Evolutionary conservation across 192 early-diverging fungal species (phyloP).

Genomic region (Rhizoclosmatium globosum): DNA sequence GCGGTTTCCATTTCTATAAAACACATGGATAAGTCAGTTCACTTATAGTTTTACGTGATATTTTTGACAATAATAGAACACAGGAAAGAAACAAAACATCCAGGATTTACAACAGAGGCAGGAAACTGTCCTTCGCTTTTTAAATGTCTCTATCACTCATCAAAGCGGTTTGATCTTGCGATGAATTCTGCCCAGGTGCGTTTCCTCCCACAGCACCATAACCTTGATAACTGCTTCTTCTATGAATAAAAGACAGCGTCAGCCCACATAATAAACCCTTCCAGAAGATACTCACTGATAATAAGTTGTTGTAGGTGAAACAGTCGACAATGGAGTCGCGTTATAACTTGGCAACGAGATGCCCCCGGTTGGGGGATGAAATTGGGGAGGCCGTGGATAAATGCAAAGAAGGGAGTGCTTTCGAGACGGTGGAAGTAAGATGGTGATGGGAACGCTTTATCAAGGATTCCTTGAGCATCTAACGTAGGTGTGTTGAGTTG

Average conservation of each 20-base stretch:
- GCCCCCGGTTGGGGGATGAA: constrained; percentile 22
- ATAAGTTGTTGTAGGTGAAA: not conserved
- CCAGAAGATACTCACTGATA: constrained; percentile 15
- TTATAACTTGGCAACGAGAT: constrained; percentile 17
- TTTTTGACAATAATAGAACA: too few species aligned
- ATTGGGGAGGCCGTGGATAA: not conserved
- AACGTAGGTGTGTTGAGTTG: not conserved
- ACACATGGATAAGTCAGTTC: too few species aligned
- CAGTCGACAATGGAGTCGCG: not conserved
- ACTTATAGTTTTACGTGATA: too few species aligned
- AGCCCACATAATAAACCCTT: not conserved
- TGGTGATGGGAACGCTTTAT: constrained; percentile 11
- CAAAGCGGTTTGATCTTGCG: constrained; percentile 1
- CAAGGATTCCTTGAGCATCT: constrained; percentile 17
- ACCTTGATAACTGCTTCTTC: constrained; percentile 13
- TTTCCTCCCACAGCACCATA: constrained; percentile 31
- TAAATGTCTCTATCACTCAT: constrained; percentile 5
- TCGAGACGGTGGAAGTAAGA: constrained; percentile 20
- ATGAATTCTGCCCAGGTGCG: not conserved
- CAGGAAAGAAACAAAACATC: too few species aligned
- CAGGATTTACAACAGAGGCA: too few species aligned
- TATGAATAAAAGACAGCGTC: not conserved
- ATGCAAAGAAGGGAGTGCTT: not conserved
- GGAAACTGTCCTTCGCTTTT: not conserved
- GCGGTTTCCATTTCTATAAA: too few species aligned